A percentile compares a stretch with the other conserved stretches of the same genome.
Conservation (phyloP, 495 filamentous ascomycete species). For the Friedmanniomyces simplex region DNA sequence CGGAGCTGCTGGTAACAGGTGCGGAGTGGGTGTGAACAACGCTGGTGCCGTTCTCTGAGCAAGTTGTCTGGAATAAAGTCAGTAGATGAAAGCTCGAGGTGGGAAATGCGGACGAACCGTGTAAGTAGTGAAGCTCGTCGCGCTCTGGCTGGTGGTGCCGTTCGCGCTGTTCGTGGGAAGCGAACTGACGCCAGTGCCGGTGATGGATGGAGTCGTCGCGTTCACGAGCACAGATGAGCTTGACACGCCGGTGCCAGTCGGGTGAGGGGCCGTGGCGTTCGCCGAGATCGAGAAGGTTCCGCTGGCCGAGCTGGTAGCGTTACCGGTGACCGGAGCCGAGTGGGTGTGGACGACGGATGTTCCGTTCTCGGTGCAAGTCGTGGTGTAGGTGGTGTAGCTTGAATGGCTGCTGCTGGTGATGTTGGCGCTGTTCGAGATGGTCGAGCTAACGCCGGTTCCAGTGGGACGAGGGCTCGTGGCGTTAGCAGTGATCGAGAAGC, state of each 20-base stretch:
- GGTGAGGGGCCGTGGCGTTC: background rate
- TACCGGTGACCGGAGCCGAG: background rate
- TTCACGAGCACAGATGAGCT: background rate
- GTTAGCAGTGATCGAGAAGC: background rate
- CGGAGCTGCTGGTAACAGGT: background rate
- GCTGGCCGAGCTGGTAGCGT: background rate
- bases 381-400: background rate
- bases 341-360: background rate
- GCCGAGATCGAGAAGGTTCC: background rate
- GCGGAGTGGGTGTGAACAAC: constrained; percentile 1
- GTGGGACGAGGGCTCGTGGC: background rate
- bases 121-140: background rate
- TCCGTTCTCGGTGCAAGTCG: background rate
- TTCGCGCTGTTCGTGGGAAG: too few species aligned
- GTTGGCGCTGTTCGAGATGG: too few species aligned
- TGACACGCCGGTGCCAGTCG: background rate
- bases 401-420: too few species aligned
- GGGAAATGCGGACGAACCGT: too few species aligned
- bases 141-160: background rate
- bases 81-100: too few species aligned
- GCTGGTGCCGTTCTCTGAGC: background rate
- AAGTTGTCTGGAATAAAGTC: too few species aligned
- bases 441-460: background rate
- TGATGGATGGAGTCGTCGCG: background rate
- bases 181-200: background rate